Conservation (phyloP, 1,284 basidiomycete species). For the Ceratobasidium sp. region DNA sequence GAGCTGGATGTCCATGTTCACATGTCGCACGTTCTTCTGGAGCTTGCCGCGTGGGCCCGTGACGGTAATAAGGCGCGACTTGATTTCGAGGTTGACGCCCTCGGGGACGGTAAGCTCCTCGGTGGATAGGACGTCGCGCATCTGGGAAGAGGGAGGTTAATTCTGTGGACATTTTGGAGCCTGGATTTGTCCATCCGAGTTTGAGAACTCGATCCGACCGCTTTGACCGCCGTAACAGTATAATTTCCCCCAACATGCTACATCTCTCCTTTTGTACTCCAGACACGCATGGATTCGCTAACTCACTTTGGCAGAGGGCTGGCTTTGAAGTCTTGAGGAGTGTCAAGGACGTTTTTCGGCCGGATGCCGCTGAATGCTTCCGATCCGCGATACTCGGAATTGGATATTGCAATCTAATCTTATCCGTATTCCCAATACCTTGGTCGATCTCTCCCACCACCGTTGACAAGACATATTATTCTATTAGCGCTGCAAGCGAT, state of each 20-base stretch:
- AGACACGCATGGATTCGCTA: constrained; percentile 3
- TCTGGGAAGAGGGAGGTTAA: constrained; percentile 56
- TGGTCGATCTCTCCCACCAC: constrained; percentile 5
- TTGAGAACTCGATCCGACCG: constrained; percentile 2
- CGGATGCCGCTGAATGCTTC: constrained; percentile 20
- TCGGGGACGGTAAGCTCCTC: constrained; percentile 93
- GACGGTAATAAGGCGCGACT: constrained; percentile 88
- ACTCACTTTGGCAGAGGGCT: constrained; percentile 39
- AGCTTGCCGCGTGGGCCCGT: constrained; percentile 89
- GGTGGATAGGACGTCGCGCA: constrained; percentile 90
- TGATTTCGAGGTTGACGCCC: constrained; percentile 82
- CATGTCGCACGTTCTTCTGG: constrained; percentile 90
- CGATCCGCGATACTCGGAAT: background rate
- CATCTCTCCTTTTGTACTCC: background rate
- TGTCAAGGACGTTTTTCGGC: constrained; percentile 22
- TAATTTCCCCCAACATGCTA: constrained; percentile 13
- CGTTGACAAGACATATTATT: background rate
- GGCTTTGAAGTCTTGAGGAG: constrained; percentile 32
- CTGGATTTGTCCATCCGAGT: constrained; percentile 22
- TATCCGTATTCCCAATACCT: background rate
- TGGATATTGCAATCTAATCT: constrained; percentile 37
- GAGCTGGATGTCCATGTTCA: constrained; percentile 95
- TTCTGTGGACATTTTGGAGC: background rate
- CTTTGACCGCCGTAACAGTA: background rate
- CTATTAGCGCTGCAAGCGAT: constrained; percentile 2